Evolutionary conservation across 192 early-diverging fungal species (phyloP).

Genomic region (Mortierella hygrophila): DNA sequence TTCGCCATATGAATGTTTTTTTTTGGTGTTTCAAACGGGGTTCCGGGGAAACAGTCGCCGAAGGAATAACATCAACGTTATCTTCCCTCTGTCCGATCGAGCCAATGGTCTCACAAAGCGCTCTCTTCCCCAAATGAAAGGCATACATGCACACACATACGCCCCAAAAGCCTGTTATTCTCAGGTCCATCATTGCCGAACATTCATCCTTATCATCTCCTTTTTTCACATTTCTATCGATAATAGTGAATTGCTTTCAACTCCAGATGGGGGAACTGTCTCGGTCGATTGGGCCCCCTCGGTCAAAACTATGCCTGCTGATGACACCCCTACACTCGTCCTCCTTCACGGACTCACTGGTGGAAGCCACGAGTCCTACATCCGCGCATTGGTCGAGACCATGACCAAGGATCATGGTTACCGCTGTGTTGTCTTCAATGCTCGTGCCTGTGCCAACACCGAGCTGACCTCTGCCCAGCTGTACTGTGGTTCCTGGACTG

Average conservation of each 20-base stretch:
- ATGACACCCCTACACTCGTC: constrained; percentile 81
- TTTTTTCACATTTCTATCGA: constrained; percentile 14
- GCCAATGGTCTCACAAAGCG: constrained; percentile 30
- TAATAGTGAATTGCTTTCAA: constrained; percentile 67
- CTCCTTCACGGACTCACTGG: constrained; percentile 94
- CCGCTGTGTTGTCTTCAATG: constrained; percentile 89
- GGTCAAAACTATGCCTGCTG: constrained; percentile 62
- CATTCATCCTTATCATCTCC: neutral
- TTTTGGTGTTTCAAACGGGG: neutral
- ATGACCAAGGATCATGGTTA: constrained; percentile 75
- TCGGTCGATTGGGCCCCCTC: constrained; percentile 90
- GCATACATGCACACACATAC: neutral
- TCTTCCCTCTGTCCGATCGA: constrained; percentile 14
- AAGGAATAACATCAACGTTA: neutral
- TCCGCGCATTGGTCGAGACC: constrained; percentile 76
- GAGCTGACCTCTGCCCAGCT: constrained; percentile 82
- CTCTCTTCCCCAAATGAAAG: neutral
- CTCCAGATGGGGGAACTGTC: constrained; percentile 88
- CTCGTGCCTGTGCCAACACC: constrained; percentile 89
- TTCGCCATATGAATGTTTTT: neutral
- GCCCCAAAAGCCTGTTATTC: neutral
- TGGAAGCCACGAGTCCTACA: constrained; percentile 91
- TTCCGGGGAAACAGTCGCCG: constrained; percentile 4
- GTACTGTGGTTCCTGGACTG: constrained; percentile 87
- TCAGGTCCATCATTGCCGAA: neutral